A percentile compares a stretch with the other conserved stretches of the same genome.
phyloP scores from a whole-genome alignment of 306 rosid genomes.

The Vicia sativa region DNA sequence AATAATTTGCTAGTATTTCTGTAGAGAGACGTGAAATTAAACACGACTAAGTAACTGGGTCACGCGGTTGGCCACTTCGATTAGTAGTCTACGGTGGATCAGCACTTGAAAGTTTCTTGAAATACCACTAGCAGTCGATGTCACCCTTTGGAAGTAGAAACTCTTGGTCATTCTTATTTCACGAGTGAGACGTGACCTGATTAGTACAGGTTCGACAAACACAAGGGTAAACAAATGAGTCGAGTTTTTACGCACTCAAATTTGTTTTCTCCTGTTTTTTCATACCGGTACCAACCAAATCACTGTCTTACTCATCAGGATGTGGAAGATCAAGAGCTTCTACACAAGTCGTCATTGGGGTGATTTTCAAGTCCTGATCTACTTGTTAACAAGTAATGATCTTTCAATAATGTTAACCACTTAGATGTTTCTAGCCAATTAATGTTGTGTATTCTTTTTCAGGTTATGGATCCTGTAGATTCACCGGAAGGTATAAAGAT shows the following conservation, averaged over 20 bases:
- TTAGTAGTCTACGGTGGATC: neutral
- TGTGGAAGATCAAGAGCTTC: neutral
- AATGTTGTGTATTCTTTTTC: conserved; percentile 41
- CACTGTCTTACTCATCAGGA: neutral
- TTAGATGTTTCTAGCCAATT: conserved; percentile 27
- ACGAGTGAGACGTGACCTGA: neutral
- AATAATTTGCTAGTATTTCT: neutral
- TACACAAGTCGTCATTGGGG: neutral
- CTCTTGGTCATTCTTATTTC: neutral
- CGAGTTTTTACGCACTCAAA: neutral
- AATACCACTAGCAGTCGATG: neutral
- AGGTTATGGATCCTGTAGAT: conserved; percentile 89
- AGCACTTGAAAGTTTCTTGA: neutral
- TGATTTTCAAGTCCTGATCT: neutral
- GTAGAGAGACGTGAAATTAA: neutral
- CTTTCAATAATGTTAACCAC: neutral
- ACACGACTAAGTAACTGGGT: neutral
- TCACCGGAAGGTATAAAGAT: conserved; percentile 61
- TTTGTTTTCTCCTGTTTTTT: neutral
- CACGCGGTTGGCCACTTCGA: neutral
- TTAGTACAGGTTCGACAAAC: neutral
- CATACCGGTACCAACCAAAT: neutral
- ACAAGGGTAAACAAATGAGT: neutral
- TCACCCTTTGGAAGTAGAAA: neutral
- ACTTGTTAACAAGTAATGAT: neutral